Conservation (phyloP, 768 basidiomycete species). For the Dendrothele bispora region DNA sequence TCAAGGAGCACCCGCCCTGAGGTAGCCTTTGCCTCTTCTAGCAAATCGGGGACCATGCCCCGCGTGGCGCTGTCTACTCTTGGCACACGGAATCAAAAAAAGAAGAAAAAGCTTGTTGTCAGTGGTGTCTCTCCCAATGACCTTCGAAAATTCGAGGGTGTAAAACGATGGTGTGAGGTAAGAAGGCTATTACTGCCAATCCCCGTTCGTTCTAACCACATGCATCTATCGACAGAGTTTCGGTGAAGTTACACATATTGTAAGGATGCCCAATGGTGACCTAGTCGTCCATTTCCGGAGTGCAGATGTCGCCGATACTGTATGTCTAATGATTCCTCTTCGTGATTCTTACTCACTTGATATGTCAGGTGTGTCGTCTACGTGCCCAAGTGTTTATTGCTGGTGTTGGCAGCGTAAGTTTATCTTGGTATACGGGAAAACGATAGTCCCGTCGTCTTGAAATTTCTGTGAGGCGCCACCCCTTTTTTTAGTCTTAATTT, state of each 20-base stretch:
- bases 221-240: slow-evolving; percentile 51
- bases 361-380: slow-evolving; percentile 67
- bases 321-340: slow-evolving; percentile 31
- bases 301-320: slow-evolving; percentile 79
- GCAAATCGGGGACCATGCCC: slow-evolving; percentile 26
- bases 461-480: neutral
- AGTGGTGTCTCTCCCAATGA: slow-evolving; percentile 68
- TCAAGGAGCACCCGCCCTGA: slow-evolving; percentile 23
- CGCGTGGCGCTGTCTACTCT: slow-evolving; percentile 39
- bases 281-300: slow-evolving; percentile 74
- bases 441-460: too few relatives aligned
- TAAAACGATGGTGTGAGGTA: slow-evolving; percentile 79
- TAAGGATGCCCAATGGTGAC: slow-evolving; percentile 74
- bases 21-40: slow-evolving; percentile 31
- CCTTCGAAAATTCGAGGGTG: slow-evolving; percentile 60
- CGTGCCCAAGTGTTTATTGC: slow-evolving; percentile 73
- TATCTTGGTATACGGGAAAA: slow-evolving; percentile 72
- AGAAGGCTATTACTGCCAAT: slow-evolving; percentile 18
- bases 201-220: neutral
- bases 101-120: slow-evolving; percentile 67
- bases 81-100: slow-evolving; percentile 42
- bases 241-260: slow-evolving; percentile 74
- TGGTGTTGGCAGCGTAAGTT: slow-evolving; percentile 74
- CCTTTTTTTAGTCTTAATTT: neutral
- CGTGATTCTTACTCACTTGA: neutral